A percentile compares a stretch with the other conserved stretches of the same genome.
Conservation (phyloP, 768 basidiomycete species). For the Termitomyces sp. region DNA sequence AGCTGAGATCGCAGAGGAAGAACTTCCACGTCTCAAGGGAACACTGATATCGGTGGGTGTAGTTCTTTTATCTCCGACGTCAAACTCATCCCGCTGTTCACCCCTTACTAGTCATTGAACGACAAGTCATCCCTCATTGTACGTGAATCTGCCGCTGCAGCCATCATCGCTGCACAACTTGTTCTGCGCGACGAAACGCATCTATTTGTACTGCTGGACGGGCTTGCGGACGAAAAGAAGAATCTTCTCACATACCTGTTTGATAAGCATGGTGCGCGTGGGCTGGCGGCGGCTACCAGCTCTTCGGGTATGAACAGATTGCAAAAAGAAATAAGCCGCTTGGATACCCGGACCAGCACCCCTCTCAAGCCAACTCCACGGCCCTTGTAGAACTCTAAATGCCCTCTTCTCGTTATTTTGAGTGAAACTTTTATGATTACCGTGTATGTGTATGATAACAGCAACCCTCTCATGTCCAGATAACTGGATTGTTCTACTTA, state of each 20-base stretch:
- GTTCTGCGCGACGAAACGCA: constrained; percentile 82
- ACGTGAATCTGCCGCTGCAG: constrained; percentile 78
- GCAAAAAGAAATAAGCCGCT: constrained; percentile 75
- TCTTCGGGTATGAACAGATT: constrained; percentile 62
- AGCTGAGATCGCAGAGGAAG: constrained; percentile 82
- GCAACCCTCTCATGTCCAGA: not conserved
- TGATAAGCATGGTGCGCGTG: constrained; percentile 80
- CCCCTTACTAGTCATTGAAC: constrained; percentile 54
- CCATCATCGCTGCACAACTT: constrained; percentile 81
- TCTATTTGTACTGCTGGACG: constrained; percentile 75
- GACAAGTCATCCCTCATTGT: constrained; percentile 71
- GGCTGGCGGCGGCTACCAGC: constrained; percentile 29
- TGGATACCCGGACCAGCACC: constrained; percentile 77
- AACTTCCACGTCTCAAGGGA: constrained; percentile 69
- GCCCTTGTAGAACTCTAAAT: not conserved
- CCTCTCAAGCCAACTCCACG: constrained; percentile 40
- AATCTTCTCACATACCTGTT: constrained; percentile 87
- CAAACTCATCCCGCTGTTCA: not conserved
- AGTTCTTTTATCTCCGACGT: not conserved
- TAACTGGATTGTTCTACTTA: constrained; percentile 5
- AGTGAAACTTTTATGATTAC: not conserved
- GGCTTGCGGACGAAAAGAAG: constrained; percentile 86
- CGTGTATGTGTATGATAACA: constrained; percentile 3
- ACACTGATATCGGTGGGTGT: constrained; percentile 65
- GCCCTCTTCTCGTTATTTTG: not conserved